Evolutionary conservation across 306 rosid species (phyloP).

Genomic region (Delonix regia): DNA sequence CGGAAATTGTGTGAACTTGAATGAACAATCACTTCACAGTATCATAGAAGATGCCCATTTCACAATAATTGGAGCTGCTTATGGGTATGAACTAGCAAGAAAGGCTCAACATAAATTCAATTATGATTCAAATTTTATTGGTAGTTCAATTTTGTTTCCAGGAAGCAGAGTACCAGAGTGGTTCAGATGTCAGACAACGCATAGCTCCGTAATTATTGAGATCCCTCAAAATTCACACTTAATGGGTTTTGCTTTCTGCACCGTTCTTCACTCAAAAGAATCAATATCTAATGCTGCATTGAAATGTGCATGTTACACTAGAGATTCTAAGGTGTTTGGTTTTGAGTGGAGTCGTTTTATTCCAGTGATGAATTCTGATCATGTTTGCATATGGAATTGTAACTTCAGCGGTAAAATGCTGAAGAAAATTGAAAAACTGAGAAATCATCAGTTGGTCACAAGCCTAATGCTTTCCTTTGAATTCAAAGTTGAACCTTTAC

Average conservation of each 20-base stretch:
- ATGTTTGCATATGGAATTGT: background rate
- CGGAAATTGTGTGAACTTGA: background rate
- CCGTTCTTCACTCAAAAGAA: background rate
- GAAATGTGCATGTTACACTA: background rate
- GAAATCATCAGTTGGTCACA: background rate
- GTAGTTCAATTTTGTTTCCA: background rate
- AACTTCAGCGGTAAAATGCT: too few species aligned
- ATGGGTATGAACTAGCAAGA: too few species aligned
- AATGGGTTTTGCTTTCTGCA: background rate
- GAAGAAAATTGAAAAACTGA: background rate
- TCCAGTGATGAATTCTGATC: background rate
- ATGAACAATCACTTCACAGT: background rate
- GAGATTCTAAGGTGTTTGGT: background rate
- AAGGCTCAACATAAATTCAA: too few species aligned
- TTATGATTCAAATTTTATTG: too few species aligned
- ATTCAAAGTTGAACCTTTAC: background rate
- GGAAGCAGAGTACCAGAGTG: background rate
- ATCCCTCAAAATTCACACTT: background rate
- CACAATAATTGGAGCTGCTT: background rate
- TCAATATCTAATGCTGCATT: rapidly evolving
- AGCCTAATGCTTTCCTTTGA: background rate
- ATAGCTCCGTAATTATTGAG: background rate
- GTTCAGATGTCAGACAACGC: background rate
- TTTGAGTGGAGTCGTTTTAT: too few species aligned
- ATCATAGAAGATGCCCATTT: background rate